Base-by-base conservation (phyloP, 2,329 filamentous ascomycete genomes). In the Penicillium sp. region DNA sequence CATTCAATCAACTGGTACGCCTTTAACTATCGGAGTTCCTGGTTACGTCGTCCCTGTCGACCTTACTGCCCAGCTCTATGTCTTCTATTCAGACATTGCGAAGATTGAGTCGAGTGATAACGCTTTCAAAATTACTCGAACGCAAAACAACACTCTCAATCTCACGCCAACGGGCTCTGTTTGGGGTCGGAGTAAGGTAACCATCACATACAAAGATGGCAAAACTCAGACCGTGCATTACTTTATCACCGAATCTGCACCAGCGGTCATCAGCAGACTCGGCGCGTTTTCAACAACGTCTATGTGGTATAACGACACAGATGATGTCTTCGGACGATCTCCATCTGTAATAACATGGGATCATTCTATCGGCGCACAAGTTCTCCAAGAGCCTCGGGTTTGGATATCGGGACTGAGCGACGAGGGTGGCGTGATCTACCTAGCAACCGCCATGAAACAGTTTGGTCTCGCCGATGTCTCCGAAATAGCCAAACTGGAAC, bases 341-440 rank as follows among this genome's bases (percentile, higher is more conserved):
- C 79, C 81, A 0, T 85, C 83, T 0, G 75, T 84, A 53, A 81
- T 86, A 69, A 79, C 78, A 0, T 86, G 85, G 56, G 83, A 87
- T 61, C 61, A 67, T 34, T 65, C 68, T 11, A 58, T 60, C 6
- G 58, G 68, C 16, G 59, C 61, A 7, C 66, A 69, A n/a, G 73
- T 77, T 9, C 54, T 79, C 70, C 64, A 83, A 77, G 67, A 76
- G 4, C 47, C 51, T 1, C 76, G 84, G 1, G 82, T 78, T 6
- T 86, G 83, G 83, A 79, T 86, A 4, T 77, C 83, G 0, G 84
- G 84, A 0, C 73, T 87, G 0, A 85, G 82, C 51, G 83, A 86
- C 52, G 84, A 87, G 68, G 83, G 75, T 0, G 84, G 84, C 1
- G 80, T 81, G 1, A 79, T 82, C 0, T 85, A 79, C 56, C 75